Base-by-base conservation (phyloP, 139 green algal species). In the Nannochloris sp. region DNA sequence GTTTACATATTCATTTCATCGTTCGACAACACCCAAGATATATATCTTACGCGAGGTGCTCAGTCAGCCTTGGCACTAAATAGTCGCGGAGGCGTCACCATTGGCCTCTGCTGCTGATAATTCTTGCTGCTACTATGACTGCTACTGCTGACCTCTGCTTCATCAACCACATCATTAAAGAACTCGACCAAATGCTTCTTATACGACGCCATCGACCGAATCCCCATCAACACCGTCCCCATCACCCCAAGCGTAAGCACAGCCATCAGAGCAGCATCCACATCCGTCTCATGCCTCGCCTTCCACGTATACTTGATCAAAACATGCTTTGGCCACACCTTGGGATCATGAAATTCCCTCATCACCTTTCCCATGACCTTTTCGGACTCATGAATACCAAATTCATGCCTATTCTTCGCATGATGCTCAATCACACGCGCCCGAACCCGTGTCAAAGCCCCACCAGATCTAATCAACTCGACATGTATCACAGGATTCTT, bases 271-370 rank as follows among this genome's bases (percentile, higher is more conserved):
- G 81, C 83, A 2, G 46, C 54, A 43, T 84, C 68, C 46, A 78
- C 51, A 62, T 88, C 73, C 46, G 82, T 74, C 19, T 87, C 79
- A 16, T 79, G 70, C 31, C 67, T 57, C 3, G 74, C 61, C 14
- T 63, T 53, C 62, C 78, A 90, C 8, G 9, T 25, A 68, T 83
- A 89, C 49, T 81, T 62, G 8, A 57, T 70, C 56, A 87, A 69
- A 66, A 91, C 62, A 55, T 88, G 83, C 72, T 91, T 91, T 46
- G 84, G 84, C 84, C 84, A 91, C 63, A 84, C 72, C 5, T 58
- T 82, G 25, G 57, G 46, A 57, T 91, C 85, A 16, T 53, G 51
- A 43, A 82, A 86, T 60, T 90, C 78, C 1, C 61, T 31, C 10
- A 82, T 72, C 51, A 89, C 54, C 27, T 63, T 9, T 40, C 34